Evolutionary conservation across 139 green algal genomes (phyloP).

Genomic region (Chlamydomonas sp.): DNA sequence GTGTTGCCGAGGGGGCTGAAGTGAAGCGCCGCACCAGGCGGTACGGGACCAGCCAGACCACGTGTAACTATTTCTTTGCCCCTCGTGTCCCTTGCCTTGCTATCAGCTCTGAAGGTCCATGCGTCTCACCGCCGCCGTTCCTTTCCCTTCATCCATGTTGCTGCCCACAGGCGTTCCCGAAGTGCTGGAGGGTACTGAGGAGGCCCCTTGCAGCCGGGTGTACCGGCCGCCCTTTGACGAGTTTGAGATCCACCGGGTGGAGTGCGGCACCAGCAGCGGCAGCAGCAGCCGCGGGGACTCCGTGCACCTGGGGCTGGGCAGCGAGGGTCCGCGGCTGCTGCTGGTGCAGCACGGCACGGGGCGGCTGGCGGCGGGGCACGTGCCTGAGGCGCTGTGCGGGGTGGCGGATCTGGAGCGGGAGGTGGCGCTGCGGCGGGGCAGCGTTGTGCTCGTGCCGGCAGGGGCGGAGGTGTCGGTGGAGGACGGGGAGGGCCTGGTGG

Average conservation of each 20-base stretch:
- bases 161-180: slow-evolving; percentile 43
- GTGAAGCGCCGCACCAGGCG: too few species aligned
- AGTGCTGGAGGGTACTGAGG: slow-evolving; percentile 49
- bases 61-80: too few species aligned
- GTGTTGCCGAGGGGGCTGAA: too few species aligned
- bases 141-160: background rate
- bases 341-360: slow-evolving; percentile 56
- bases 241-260: slow-evolving; percentile 81
- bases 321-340: slow-evolving; percentile 60
- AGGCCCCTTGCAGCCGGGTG: slow-evolving; percentile 46
- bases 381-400: background rate
- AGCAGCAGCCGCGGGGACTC: background rate
- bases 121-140: too few species aligned
- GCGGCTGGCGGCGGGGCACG: background rate
- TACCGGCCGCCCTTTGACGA: slow-evolving; percentile 94
- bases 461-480: slow-evolving; percentile 47
- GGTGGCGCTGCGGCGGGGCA: slow-evolving; percentile 36
- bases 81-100: too few species aligned
- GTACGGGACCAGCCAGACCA: too few species aligned
- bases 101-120: too few species aligned
- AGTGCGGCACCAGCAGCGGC: background rate
- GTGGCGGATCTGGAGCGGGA: background rate
- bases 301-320: slow-evolving; percentile 35
- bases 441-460: slow-evolving; percentile 64
- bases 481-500: slow-evolving; percentile 31